Evolutionary conservation across 2,329 filamentous ascomycete genomes (phyloP), one percentile per base, ranked within the genome.

Genomic region (Fusarium clavum): DNA sequence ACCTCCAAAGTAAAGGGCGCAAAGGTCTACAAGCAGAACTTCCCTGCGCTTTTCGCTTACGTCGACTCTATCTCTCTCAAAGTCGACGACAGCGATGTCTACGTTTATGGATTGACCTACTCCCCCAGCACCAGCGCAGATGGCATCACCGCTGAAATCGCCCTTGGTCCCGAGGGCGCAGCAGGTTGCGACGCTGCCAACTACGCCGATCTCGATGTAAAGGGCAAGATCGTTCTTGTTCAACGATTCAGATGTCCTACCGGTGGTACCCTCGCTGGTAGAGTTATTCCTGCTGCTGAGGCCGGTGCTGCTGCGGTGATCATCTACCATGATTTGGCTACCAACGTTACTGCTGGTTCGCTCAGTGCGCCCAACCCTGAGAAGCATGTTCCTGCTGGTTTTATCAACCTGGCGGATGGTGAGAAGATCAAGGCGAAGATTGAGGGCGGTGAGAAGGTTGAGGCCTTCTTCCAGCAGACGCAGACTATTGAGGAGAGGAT

Each of bases 31-130:
- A 82, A 81, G 43, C 84, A 86, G 54, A 81, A 85, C 57, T 86
- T 87, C 65, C 79, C 83, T 0, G 83, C 83, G 6, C 74, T 86
- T 1, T 85, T 84, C 6, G 86, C 84, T 2, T 77, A 78, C 16
- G 73, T 78, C 3, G 81, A 83, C 59, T 83, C 83, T 5, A 71
- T 73, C 20, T 47, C 57, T 8, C 63, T 85, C 57, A 83, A 80
- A 7, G 58, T 73, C 10, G 71, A 71, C 9, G 71, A 71, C 2
- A 44, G 61, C 8, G 40, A 62, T 3, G 45, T 73, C 13, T 73
- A 73, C 34, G 60, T 67, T 18, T 73, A 62, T 14, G 71, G 71
- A 25, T 24, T 73, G 38, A 73, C 71, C 3, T 73, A 73, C 34
- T 73, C 71, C 0, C 70, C 70, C 2, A 73, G 70, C 7, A 73